Percentiles rank a stretch among this genome's conserved stretches.
phyloP scores from a whole-genome alignment of 179 eudicot species.

The Actinidia arguta region DNA sequence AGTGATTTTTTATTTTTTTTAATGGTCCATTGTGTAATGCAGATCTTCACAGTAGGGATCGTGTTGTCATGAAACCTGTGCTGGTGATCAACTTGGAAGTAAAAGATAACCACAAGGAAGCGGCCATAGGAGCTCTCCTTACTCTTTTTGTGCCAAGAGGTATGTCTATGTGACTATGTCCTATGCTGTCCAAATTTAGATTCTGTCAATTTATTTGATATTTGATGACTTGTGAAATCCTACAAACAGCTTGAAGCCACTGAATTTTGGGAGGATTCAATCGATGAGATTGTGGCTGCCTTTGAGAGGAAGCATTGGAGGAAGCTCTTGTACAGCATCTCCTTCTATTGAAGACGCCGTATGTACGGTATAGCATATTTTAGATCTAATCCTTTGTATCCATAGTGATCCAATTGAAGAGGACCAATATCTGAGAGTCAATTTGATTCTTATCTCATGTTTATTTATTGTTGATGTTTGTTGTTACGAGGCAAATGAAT shows the following conservation, averaged over 20 bases:
- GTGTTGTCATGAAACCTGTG: slow-evolving; percentile 80
- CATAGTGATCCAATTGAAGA: too few species aligned
- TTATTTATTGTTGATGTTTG: too few species aligned
- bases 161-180: slow-evolving; percentile 21
- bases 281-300: slow-evolving; percentile 68
- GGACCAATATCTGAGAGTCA: too few species aligned
- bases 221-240: not conserved
- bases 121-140: slow-evolving; percentile 88
- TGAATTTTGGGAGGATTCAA: slow-evolving; percentile 79
- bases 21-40: slow-evolving; percentile 22
- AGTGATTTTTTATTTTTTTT: not conserved
- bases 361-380: too few species aligned
- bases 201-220: not conserved
- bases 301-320: slow-evolving; percentile 82
- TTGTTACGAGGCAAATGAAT: too few species aligned
- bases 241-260: slow-evolving; percentile 68
- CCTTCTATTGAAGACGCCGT: slow-evolving; percentile 62
- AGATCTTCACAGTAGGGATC: slow-evolving; percentile 89
- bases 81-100: slow-evolving; percentile 87
- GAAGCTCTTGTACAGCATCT: slow-evolving; percentile 81
- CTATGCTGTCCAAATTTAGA: not conserved
- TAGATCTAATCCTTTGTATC: too few species aligned
- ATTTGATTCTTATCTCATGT: too few species aligned
- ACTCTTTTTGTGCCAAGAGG: slow-evolving; percentile 91
- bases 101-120: slow-evolving; percentile 98